These are phyloP conservation scores for Periglandula ipomoeae DNA, from an alignment of 2,329 filamentous ascomycete genomes.

Conservation along the genomic window DNA sequence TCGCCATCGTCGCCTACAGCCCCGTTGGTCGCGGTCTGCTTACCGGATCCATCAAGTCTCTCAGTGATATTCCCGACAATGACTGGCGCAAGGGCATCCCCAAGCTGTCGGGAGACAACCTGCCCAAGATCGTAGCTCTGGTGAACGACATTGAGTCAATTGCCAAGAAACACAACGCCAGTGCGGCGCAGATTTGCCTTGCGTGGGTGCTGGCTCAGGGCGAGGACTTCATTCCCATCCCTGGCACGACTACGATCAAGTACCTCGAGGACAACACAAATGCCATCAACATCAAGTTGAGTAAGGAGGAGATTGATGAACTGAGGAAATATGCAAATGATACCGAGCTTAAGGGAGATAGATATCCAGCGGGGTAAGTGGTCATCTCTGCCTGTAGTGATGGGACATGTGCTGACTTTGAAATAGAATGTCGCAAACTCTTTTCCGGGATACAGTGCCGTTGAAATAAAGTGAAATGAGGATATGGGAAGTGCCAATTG, in stretches of 20 bases:
- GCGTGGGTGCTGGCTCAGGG: constrained; percentile 56
- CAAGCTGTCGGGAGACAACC: constrained; percentile 14
- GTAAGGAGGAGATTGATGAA: constrained; percentile 23
- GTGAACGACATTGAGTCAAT: constrained; percentile 39
- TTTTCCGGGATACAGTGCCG: neutral
- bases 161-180: constrained; percentile 43
- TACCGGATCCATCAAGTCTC: constrained; percentile 37
- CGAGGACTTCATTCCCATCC: constrained; percentile 50
- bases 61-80: constrained; percentile 30
- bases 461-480: neutral
- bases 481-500: too few relatives aligned
- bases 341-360: constrained; percentile 18
- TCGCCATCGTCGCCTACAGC: constrained; percentile 47
- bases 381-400: neutral
- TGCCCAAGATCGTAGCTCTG: constrained; percentile 40
- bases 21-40: constrained; percentile 52
- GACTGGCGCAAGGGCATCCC: constrained; percentile 30
- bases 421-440: neutral
- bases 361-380: constrained; percentile 13
- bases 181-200: constrained; percentile 48
- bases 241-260: constrained; percentile 37
- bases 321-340: constrained; percentile 21
- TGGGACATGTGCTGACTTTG: neutral
- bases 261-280: constrained; percentile 38
- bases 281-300: constrained; percentile 23